These are phyloP conservation scores for Penicillium goetzii DNA, from an alignment of 495 filamentous ascomycete genomes.

Conservation along the genomic window DNA sequence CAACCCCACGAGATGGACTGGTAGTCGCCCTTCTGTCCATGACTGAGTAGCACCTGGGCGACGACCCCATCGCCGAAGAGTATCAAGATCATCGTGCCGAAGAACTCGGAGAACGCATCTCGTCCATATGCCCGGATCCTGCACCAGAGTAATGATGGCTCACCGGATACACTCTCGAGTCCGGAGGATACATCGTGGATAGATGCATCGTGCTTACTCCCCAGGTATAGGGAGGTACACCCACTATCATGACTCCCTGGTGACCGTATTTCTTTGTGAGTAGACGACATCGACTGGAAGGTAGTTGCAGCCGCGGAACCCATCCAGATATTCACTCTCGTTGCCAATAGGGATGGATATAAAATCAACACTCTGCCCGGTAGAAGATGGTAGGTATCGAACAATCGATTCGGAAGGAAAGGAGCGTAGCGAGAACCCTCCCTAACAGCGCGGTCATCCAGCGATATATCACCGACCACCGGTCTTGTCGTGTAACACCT, in stretches of 20 bases:
- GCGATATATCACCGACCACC: slow-evolving; percentile 26
- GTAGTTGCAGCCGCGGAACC: slow-evolving; percentile 15
- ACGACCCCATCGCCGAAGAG: slow-evolving; percentile 67
- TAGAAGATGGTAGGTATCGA: not conserved
- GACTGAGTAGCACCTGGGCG: slow-evolving; percentile 61
- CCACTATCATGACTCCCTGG: slow-evolving; percentile 22
- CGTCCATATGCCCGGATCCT: slow-evolving; percentile 48
- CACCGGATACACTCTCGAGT: slow-evolving; percentile 2
- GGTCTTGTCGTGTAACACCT: slow-evolving; percentile 27
- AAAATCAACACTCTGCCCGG: not conserved
- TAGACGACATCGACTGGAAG: slow-evolving; percentile 24
- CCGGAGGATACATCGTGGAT: slow-evolving; percentile 21
- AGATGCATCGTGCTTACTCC: slow-evolving; percentile 21
- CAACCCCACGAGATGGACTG: slow-evolving; percentile 67
- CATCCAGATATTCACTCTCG: slow-evolving; percentile 10
- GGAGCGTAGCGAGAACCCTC: not conserved
- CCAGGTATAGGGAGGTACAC: slow-evolving; percentile 25
- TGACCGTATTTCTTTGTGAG: slow-evolving; percentile 20
- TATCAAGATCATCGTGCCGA: slow-evolving; percentile 64
- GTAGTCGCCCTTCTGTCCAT: slow-evolving; percentile 55
- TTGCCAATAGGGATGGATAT: slow-evolving; percentile 1
- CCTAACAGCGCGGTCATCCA: not conserved
- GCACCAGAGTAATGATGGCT: slow-evolving; percentile 49
- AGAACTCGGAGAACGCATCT: slow-evolving; percentile 66
- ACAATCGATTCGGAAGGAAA: not conserved